Conservation (phyloP, 768 basidiomycete genomes). For the Rhizopogon vinicolor region DNA sequence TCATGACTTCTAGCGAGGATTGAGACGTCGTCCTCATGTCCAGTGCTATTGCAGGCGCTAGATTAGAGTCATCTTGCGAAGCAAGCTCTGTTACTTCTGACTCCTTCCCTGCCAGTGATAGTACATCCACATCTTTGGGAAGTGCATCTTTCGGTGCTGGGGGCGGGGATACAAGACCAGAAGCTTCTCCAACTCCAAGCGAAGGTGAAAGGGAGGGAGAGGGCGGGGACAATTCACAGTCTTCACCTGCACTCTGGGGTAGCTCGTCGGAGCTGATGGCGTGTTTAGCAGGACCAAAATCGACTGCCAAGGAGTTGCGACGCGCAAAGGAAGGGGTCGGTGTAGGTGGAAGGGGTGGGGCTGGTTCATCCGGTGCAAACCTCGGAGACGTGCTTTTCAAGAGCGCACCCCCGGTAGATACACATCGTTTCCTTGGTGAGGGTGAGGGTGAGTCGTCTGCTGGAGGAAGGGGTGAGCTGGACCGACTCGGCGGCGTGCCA, state of each 20-base stretch:
- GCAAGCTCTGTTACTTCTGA: background rate
- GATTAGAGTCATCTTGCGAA: background rate
- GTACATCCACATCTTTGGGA: slow-evolving; percentile 1
- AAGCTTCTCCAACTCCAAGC: background rate
- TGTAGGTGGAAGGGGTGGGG: slow-evolving; percentile 20
- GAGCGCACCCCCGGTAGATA: slow-evolving; percentile 22
- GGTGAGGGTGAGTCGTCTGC: slow-evolving; percentile 10
- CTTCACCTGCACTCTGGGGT: background rate
- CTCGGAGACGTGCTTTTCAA: slow-evolving; percentile 7
- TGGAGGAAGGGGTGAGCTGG: slow-evolving; percentile 13
- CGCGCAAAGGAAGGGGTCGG: slow-evolving; percentile 2
- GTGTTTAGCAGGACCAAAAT: slow-evolving; percentile 18
- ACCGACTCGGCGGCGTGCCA: slow-evolving; percentile 11
- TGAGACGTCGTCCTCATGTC: background rate
- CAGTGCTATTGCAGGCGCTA: background rate
- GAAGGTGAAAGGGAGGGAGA: background rate
- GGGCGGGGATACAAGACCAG: background rate
- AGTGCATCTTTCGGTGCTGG: background rate
- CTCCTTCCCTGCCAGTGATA: slow-evolving; percentile 2
- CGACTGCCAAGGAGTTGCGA: slow-evolving; percentile 26
- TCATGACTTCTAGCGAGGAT: background rate
- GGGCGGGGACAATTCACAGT: slow-evolving; percentile 4
- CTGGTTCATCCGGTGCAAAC: slow-evolving; percentile 15
- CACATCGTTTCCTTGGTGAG: slow-evolving; percentile 22
- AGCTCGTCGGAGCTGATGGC: slow-evolving; percentile 12